Percentiles rank a stretch among this genome's conserved stretches.
Evolutionary conservation across 2,329 filamentous ascomycete species (phyloP).

Genomic region (Calonectria hawksworthii): DNA sequence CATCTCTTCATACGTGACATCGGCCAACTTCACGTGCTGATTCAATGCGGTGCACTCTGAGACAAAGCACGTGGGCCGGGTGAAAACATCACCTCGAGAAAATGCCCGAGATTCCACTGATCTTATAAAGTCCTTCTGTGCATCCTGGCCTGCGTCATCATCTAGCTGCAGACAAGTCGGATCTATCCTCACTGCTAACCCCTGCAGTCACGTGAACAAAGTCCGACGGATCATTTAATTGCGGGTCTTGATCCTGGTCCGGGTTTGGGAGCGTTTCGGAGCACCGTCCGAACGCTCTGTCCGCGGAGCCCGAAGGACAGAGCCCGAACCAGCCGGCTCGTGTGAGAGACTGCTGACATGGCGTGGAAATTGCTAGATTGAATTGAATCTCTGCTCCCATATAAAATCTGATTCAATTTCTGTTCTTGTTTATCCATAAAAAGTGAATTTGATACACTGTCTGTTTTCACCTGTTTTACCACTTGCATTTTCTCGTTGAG

Average conservation of each 20-base stretch:
- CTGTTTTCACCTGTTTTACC: neutral
- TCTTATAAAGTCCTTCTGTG: neutral
- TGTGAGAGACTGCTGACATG: neutral
- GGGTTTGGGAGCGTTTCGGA: neutral
- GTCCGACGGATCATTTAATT: neutral
- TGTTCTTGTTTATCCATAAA: neutral
- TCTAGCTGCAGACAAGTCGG: neutral
- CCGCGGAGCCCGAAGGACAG: slow-evolving; percentile 29
- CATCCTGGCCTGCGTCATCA: neutral
- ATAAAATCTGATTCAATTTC: neutral
- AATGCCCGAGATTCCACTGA: neutral
- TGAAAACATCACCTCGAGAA: neutral
- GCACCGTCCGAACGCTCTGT: neutral
- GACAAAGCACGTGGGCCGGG: neutral
- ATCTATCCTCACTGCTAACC: neutral
- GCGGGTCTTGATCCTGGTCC: neutral
- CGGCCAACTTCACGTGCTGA: neutral
- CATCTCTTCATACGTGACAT: neutral
- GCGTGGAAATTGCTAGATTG: neutral
- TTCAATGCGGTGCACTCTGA: neutral
- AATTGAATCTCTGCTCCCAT: neutral
- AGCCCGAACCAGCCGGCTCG: slow-evolving; percentile 19
- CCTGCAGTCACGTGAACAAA: neutral
- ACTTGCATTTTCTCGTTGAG: neutral
- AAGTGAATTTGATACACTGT: neutral